These are phyloP conservation scores for Eucalyptus guilfoylei DNA, from an alignment of 345 rosid genomes.

Conservation along the genomic window DNA sequence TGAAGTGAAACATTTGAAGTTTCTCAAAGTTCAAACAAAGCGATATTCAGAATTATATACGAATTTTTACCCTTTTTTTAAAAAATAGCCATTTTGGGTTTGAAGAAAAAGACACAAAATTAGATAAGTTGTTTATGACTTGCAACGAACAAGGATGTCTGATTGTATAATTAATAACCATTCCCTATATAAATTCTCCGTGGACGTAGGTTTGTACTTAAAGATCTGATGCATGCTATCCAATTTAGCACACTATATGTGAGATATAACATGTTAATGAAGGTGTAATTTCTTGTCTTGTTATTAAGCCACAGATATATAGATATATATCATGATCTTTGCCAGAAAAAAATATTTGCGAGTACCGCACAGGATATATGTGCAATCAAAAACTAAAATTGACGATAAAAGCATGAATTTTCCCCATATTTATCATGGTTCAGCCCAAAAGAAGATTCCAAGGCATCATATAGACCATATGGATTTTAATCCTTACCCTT, in stretches of 20 bases:
- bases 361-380: no score
- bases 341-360: no score
- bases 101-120: neutral
- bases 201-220: neutral
- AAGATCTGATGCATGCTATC: neutral
- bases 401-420: no score
- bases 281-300: neutral
- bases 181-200: neutral
- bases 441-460: no score
- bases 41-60: neutral
- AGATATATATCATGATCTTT: no score
- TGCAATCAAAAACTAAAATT: no score
- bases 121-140: neutral
- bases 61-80: neutral
- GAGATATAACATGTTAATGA: neutral
- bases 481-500: neutral
- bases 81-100: neutral
- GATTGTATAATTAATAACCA: neutral
- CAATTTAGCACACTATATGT: neutral
- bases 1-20: neutral
- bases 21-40: neutral
- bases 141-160: neutral
- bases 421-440: neutral
- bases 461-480: neutral
- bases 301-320: neutral